These are phyloP conservation scores for Aspergillus cavernicola DNA, from an alignment of 495 filamentous ascomycete genomes.

Conservation along the genomic window DNA sequence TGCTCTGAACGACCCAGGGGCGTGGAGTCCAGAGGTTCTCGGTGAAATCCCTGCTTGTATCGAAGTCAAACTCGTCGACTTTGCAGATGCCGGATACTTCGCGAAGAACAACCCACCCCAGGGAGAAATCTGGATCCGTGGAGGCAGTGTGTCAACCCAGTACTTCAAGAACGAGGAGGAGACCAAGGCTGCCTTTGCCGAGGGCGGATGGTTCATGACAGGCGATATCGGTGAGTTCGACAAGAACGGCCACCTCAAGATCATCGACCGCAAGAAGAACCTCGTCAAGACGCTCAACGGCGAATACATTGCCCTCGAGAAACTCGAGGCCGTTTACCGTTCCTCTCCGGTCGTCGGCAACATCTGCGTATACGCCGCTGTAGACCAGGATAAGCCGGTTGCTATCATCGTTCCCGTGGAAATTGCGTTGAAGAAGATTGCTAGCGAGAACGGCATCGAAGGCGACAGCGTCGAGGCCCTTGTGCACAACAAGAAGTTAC, in stretches of 20 bases:
- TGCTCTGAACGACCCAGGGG: constrained; percentile 78
- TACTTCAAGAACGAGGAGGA: constrained; percentile 85
- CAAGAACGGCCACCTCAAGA: constrained; percentile 70
- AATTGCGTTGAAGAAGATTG: constrained; percentile 78
- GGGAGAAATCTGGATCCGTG: constrained; percentile 91
- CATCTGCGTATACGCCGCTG: constrained; percentile 89
- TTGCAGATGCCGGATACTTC: constrained; percentile 86
- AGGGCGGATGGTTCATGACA: constrained; percentile 93
- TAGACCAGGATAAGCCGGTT: constrained; percentile 76
- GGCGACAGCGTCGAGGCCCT: constrained; percentile 72
- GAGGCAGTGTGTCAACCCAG: constrained; percentile 63
- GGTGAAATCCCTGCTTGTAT: constrained; percentile 78
- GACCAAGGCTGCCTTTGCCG: constrained; percentile 67
- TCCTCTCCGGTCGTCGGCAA: constrained; percentile 81
- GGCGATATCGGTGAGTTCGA: constrained; percentile 94
- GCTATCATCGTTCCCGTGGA: constrained; percentile 94
- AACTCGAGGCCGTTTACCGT: constrained; percentile 94
- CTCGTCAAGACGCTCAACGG: constrained; percentile 92
- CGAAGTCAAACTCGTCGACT: constrained; percentile 95
- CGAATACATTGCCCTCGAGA: constrained; percentile 98
- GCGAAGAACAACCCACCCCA: constrained; percentile 86
- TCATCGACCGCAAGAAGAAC: constrained; percentile 99
- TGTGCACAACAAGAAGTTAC: constrained; percentile 79
- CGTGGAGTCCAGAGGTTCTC: constrained; percentile 81
- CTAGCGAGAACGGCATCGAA: constrained; percentile 63